phyloP scores from a whole-genome alignment of 164 flowering plant genomes.

The Pachysandra terminalis region DNA sequence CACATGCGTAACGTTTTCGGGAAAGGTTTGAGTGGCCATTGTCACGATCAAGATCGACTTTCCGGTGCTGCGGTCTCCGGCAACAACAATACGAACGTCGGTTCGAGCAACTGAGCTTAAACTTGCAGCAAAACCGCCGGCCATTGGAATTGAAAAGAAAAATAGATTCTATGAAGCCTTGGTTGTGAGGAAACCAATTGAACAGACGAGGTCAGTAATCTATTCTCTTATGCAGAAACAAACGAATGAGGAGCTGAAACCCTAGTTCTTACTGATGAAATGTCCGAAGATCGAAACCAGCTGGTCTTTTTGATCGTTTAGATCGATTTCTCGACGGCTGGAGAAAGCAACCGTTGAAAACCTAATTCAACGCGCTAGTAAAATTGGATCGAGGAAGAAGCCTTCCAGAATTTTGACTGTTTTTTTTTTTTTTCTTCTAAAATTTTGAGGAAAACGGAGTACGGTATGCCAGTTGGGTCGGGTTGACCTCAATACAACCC shows the following conservation, averaged over 20 bases:
- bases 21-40: slow-evolving; percentile 62
- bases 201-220: too few species aligned
- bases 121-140: slow-evolving; percentile 20
- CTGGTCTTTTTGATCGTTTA: background rate
- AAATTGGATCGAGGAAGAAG: too few species aligned
- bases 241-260: background rate
- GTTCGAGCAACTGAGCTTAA: slow-evolving; percentile 25
- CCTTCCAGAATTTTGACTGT: too few species aligned
- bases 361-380: slow-evolving; percentile 30
- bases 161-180: background rate
- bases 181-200: too few species aligned
- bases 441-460: slow-evolving; percentile 20
- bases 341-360: slow-evolving; percentile 14
- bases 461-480: too few species aligned
- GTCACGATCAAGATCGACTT: slow-evolving; percentile 76
- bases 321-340: background rate
- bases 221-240: background rate
- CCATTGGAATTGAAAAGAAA: slow-evolving; percentile 27
- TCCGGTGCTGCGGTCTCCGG: slow-evolving; percentile 79
- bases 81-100: slow-evolving; percentile 69
- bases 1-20: slow-evolving; percentile 52
- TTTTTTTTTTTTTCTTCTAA: too few species aligned
- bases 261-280: background rate
- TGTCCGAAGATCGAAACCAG: background rate
- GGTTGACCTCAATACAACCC: too few species aligned